Evolutionary conservation across 2,329 filamentous ascomycete genomes (phyloP), one percentile per base, ranked within the genome.

Genomic region (Curvularia lunata): DNA sequence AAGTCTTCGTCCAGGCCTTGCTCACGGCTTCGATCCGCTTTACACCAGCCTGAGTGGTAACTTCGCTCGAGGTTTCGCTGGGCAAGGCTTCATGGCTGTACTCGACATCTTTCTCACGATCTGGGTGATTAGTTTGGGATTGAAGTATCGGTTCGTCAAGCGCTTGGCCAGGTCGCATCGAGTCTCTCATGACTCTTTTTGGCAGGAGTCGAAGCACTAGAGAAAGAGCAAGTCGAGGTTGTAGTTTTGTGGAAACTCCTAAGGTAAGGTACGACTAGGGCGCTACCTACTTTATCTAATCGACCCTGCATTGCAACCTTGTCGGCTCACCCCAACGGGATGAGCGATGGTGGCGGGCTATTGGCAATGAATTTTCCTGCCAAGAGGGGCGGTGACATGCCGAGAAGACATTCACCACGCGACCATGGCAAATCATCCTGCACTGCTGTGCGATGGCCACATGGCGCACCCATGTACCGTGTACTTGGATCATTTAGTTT

Each of bases 21-120:
- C 80, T 79, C 49, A 83, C 79, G 25, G 79, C 81, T 62, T 84
- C 81, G 2, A 81, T 75, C 23, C 77, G 78, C 69, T 78, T 79
- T 37, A 84, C 81, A 58, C 82, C 82, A 32, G 77, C 77, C 65
- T 83, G 81, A 6, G 72, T 71, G 7, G 46, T 37, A 1, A 13
- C 12, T 3, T 61, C 55, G 18, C 62, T 60, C 2, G 48, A 48
- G 18, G 54, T 56, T 32, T 68, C 57, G 41, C 48, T 52, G 6
- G 50, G 52, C 5, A 37, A 38, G 2, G 28, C 23, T 2, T 59
- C 61, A 47, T 38, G 50, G 4, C 40, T 48, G 18, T 54, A 32
- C 5, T 60, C 54, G 1, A 46, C 27, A 32, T 62, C 54, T 12
- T 65, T 65, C 4, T 43, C 55, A 32, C 48, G 50, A 21, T 53